Conservation (phyloP, 1,139 yeast species). For the Nakaseomyces sp. region DNA sequence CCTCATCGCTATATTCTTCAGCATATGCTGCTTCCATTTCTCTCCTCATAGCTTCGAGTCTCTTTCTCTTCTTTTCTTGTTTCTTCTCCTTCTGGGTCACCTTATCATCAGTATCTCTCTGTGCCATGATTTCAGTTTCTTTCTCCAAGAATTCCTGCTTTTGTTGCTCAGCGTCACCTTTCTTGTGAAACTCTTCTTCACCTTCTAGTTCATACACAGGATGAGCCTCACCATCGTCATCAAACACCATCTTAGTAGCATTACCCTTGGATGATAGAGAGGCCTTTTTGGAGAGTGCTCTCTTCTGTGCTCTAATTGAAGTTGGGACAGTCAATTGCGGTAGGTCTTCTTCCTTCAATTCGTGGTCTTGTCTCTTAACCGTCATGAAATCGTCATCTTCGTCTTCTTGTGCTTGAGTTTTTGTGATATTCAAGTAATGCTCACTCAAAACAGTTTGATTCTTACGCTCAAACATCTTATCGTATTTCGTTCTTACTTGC, state of each 20-base stretch:
- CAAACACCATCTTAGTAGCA: constrained; percentile 75
- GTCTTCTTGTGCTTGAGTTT: constrained; percentile 35
- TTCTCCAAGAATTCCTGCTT: constrained; percentile 55
- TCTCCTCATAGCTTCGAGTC: constrained; percentile 70
- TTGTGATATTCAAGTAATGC: constrained; percentile 68
- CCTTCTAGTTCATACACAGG: constrained; percentile 84
- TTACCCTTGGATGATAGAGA: constrained; percentile 56
- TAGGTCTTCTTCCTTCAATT: constrained; percentile 51
- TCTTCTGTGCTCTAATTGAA: constrained; percentile 81
- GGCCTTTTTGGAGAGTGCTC: constrained; percentile 78
- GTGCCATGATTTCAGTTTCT: constrained; percentile 61
- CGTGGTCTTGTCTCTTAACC: constrained; percentile 71
- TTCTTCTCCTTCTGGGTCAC: constrained; percentile 71
- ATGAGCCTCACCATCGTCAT: constrained; percentile 90
- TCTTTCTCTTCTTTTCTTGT: constrained; percentile 79
- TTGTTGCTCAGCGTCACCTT: constrained; percentile 66
- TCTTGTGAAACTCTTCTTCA: constrained; percentile 73
- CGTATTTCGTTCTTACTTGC: constrained; percentile 77
- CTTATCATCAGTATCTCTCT: constrained; percentile 72
- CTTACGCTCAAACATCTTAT: constrained; percentile 90
- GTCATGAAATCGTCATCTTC: constrained; percentile 73
- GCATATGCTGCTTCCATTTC: constrained; percentile 36
- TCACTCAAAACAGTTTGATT: constrained; percentile 90
- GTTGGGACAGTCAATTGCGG: constrained; percentile 55
- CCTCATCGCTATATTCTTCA: constrained; percentile 31